Conservation (phyloP, 108 stramenopile genomes). For the Bacterosira constricta region DNA sequence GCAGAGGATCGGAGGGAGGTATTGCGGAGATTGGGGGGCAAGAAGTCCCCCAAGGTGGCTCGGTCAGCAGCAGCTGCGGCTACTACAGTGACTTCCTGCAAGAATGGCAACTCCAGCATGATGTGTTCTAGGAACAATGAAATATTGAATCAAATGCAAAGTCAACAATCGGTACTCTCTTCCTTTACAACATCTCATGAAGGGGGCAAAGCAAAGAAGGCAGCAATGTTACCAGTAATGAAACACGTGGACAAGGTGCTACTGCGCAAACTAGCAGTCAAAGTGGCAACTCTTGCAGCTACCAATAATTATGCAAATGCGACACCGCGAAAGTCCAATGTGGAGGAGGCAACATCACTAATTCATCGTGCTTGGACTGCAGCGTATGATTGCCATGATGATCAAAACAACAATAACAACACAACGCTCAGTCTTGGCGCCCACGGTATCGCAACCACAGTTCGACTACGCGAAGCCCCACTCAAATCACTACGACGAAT, state of each 20-base stretch:
- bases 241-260: conserved; percentile 67
- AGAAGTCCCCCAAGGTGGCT: conserved; percentile 10
- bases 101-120: neutral
- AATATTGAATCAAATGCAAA: conserved; percentile 81
- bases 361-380: conserved; percentile 15
- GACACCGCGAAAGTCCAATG: conserved; percentile 20
- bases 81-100: too few species aligned
- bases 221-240: conserved; percentile 58
- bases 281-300: conserved; percentile 10
- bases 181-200: conserved; percentile 1
- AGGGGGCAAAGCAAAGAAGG: neutral
- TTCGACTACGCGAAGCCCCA: conserved; percentile 73
- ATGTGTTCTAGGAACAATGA: conserved; percentile 56
- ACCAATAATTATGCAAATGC: neutral
- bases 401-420: neutral
- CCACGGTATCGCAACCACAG: conserved; percentile 7
- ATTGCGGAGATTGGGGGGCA: conserved; percentile 63
- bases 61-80: neutral
- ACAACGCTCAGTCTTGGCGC: neutral
- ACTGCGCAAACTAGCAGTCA: conserved; percentile 55
- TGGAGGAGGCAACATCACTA: conserved; percentile 17
- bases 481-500: conserved; percentile 51
- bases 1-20: conserved; percentile 62
- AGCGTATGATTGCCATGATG: neutral
- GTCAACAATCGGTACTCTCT: conserved; percentile 67